phyloP scores from a whole-genome alignment of 805 yeast species.

The Barnettozyma californica region DNA sequence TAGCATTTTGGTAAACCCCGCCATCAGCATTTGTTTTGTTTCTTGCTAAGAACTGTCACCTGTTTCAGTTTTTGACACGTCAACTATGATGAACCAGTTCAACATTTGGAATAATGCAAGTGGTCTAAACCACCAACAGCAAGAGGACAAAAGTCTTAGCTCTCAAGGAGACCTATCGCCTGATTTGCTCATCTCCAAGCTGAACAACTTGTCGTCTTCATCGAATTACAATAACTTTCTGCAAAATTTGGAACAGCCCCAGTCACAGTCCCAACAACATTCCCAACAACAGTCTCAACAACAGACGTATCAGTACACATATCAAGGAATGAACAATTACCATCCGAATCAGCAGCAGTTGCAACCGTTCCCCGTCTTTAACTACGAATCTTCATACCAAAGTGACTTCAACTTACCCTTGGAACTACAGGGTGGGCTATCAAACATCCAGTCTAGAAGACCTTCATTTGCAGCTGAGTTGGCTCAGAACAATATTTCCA shows the following conservation, averaged over 20 bases:
- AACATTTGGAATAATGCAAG: conserved; percentile 14
- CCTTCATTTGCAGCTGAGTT: conserved; percentile 66
- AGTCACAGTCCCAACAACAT: neutral
- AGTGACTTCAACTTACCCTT: conserved; percentile 35
- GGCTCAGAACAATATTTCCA: conserved; percentile 9
- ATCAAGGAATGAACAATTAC: neutral
- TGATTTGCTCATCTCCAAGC: conserved; percentile 20
- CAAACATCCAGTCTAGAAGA: conserved; percentile 59
- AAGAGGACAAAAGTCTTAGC: neutral
- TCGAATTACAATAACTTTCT: conserved; percentile 14
- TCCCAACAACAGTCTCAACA: neutral
- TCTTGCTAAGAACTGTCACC: neutral
- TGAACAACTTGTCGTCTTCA: conserved; percentile 19
- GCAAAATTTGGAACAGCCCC: conserved; percentile 5
- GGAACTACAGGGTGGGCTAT: conserved; percentile 62
- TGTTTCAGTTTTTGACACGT: neutral
- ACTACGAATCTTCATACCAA: conserved; percentile 8
- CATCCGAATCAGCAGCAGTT: conserved; percentile 1
- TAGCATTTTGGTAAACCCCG: neutral
- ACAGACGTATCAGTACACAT: conserved; percentile 1
- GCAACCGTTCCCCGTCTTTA: conserved; percentile 4
- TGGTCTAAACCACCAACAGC: conserved; percentile 5
- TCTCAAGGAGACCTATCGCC: conserved; percentile 15
- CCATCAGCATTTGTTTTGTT: neutral
- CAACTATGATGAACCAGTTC: conserved; percentile 10